Base-by-base conservation (phyloP, 805 yeast genomes). In the Wickerhamiella azymoides region DNA sequence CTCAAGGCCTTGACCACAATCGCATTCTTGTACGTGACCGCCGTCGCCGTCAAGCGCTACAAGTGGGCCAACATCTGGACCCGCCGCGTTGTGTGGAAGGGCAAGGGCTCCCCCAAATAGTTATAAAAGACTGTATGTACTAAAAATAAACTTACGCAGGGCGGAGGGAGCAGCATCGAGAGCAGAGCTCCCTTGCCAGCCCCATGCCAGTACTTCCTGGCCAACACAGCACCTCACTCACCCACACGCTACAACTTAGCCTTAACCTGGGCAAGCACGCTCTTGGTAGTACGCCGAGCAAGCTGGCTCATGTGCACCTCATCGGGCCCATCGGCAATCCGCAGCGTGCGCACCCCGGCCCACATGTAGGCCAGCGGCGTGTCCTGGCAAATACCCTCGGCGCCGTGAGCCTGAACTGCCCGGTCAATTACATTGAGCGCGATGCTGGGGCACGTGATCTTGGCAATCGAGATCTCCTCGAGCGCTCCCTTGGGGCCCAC, bases 61-160 rank as follows among this genome's bases (percentile, higher is more conserved):
- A 92, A 92, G 74, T 92, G 98, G 98, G 77, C 88, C 62, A 80
- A 86, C 60, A 76, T 92, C 70, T 88, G 88, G 79, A 83, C 78
- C 71, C 84, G 97, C 77, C 84, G 88, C 80, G 75, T 84, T 65
- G 78, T 79, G 62, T 92, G 59, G 59, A 49, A 43, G 49, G 59
- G 59, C 19, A 57, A 57, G 9, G 57, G 57, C 10, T 43, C 36
- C 45, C 56, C 58, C 40, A 50, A 52, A 46, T 50, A 51, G 40
- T 35, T 21, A 30, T 27, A 37, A 17, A 35, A 10, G 14, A 11
- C n/a, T 36, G 24, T 28, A 13, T 28, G 14, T 28, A 13, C 33
- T 28, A 13, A 28, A 28, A 28, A 28, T 28, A 21, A 21, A 21
- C 24, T 21, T 21, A 21, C 24, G 24, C 24, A 21, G 24, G 6